These are phyloP conservation scores for Blepharisma stoltei DNA, from an alignment of 73 alveolate genomes.

Conservation along the genomic window DNA sequence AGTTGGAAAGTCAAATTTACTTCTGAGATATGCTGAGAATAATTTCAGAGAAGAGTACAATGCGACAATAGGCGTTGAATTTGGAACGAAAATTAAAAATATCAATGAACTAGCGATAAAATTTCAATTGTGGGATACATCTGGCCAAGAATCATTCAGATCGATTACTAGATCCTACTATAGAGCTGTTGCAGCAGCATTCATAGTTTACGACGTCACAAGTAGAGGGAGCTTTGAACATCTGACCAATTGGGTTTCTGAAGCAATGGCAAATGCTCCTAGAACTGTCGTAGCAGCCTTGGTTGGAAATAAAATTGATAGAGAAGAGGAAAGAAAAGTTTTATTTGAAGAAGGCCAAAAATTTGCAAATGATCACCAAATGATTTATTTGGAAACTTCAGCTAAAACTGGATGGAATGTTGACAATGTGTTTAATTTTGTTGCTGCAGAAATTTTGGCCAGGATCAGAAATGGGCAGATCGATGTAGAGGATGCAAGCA, in stretches of 20 bases:
- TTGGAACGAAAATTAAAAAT: too few relatives aligned
- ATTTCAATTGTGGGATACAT: constrained; percentile 28
- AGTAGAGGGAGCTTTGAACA: constrained; percentile 18
- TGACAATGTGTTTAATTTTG: too few relatives aligned
- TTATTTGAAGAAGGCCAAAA: too few relatives aligned
- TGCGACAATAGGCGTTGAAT: constrained; percentile 31
- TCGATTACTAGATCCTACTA: constrained; percentile 40
- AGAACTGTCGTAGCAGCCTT: too few relatives aligned
- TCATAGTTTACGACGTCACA: constrained; percentile 44
- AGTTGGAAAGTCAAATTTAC: constrained; percentile 34
- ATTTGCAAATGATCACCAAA: too few relatives aligned
- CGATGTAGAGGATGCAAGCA: too few relatives aligned
- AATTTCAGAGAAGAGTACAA: constrained; percentile 22
- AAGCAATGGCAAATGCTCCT: too few relatives aligned
- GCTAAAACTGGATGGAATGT: too few relatives aligned
- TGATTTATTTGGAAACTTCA: too few relatives aligned
- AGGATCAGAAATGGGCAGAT: too few relatives aligned
- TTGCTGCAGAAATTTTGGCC: too few relatives aligned
- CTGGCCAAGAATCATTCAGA: constrained; percentile 46
- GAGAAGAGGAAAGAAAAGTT: not conserved
- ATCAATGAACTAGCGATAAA: not conserved
- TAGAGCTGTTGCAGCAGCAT: constrained; percentile 35
- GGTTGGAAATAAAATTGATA: not conserved
- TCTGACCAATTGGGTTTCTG: constrained; percentile 38
- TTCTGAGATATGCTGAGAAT: constrained; percentile 18